Evolutionary conservation across 1,284 basidiomycete species (phyloP).

Genomic region (Tilletia indica): DNA sequence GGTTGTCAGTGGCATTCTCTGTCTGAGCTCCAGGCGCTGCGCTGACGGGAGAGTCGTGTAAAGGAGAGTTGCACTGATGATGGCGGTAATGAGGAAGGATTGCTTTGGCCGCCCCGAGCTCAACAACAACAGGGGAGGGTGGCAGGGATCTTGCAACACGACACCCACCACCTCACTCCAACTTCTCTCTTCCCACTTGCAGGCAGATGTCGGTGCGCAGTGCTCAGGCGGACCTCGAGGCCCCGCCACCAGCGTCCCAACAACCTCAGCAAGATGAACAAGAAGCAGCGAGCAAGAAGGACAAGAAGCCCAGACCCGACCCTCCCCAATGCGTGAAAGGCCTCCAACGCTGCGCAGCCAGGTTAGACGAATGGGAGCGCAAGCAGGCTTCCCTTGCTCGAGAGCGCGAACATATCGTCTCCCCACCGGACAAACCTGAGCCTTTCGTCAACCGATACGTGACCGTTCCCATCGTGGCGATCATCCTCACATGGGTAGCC

Average conservation of each 20-base stretch:
- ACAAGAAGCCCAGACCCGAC: conserved; percentile 5
- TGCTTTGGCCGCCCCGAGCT: neutral
- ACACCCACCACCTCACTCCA: no score
- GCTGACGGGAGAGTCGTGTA: no score
- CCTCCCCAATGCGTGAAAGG: conserved; percentile 35
- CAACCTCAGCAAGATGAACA: no score
- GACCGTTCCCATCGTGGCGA: conserved; percentile 37
- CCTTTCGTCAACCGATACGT: conserved; percentile 30
- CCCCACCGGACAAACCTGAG: conserved; percentile 29
- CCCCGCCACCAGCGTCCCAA: neutral
- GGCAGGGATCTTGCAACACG: no score
- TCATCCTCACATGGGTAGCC: conserved; percentile 46
- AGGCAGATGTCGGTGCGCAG: neutral
- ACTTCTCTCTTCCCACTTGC: no score
- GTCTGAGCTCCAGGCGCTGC: no score
- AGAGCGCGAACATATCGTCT: neutral
- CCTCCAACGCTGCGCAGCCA: conserved; percentile 23
- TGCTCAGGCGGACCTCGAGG: neutral
- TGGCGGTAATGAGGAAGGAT: neutral
- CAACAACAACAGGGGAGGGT: neutral
- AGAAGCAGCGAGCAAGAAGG: neutral
- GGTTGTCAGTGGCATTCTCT: neutral
- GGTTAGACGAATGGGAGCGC: conserved; percentile 34
- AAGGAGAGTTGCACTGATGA: neutral
- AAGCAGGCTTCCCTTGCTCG: conserved; percentile 24